Evolutionary conservation across 306 rosid genomes (phyloP), one percentile per base, ranked within the genome.

Genomic region (Oemleria cerasiformis): DNA sequence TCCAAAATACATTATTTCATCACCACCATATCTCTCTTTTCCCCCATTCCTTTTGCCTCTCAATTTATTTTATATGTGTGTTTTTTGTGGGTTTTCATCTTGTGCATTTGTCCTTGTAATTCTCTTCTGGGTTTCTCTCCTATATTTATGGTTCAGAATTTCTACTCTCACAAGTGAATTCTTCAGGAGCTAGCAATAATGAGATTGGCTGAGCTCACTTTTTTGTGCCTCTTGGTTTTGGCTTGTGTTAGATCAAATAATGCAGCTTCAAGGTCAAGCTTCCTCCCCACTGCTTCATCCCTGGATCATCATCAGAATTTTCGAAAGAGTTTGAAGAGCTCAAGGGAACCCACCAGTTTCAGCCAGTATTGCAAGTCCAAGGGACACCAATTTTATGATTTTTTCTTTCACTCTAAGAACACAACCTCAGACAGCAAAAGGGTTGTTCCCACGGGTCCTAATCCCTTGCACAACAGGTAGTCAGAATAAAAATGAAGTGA

Each of bases 381-480:
- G 43, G 71, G 66, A 14, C 59, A 76, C 50, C 76, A 63, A 56
- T 23, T 68, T 74, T 56, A 78, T 57, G 73, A 64, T 30, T 61
- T 73, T 63, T 71, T 80, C 44, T 79, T 81, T 74, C 77, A 83
- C 62, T 65, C 67, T 10, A 67, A 75, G 42, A 77, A 48, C 66
- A 59, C 69, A 4, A 68, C 71, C 51, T 82, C 83, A 21, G 96
- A 91, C 38, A 86, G 82, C 61, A 87, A 88, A 75, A 80, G 98
- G 77, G 83, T 81, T 1, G 96, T 90, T 74, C 98, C 98, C 2
- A 93, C 96, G 0, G 96, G 97, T 71, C 91, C 98, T 38, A 92
- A 93, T 69, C 98, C 97, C 44, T 78, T 93, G 15, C 98, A 93
- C 76, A 93, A 90, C 82, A 82, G 86, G 87, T 84, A 87, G 78